Evolutionary conservation across 352 stramenopile species (phyloP), one percentile per base, ranked within the genome.

Genomic region (Pythium utonaiense): DNA sequence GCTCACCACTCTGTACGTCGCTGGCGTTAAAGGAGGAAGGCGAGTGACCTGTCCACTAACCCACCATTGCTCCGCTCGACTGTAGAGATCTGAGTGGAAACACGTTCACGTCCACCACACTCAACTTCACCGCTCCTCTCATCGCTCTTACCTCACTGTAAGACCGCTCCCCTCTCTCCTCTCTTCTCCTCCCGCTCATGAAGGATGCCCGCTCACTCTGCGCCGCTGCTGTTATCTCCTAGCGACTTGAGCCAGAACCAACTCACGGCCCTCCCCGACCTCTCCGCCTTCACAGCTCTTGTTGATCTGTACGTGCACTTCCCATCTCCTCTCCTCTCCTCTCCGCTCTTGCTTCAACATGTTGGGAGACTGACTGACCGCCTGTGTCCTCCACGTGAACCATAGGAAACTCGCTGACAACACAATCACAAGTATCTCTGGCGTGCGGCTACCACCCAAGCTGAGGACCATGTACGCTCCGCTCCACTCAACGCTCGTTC

Each of bases 171-270:
- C 19, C 36, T 42, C 36, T 16, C 9, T 41, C 13, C 34, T n/a
- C 8, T 7, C n/a, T n/a, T n/a, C n/a, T n/a, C n/a, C n/a, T n/a
- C n/a, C n/a, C n/a, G n/a, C n/a, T n/a, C n/a, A n/a, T n/a, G n/a
- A n/a, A n/a, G n/a, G n/a, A n/a, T n/a, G n/a, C n/a, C n/a, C n/a
- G n/a, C n/a, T n/a, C n/a, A n/a, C n/a, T n/a, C n/a, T n/a, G n/a
- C n/a, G n/a, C n/a, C n/a, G n/a, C n/a, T n/a, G 6, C 3, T n/a
- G 27, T 62, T n/a, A n/a, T 56, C 27, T 48, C 25, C 14, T 33
- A 90, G 80, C 4, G 79, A 91, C 38, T 33, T 89, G 55, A 88
- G 76, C 62, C 62, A 67, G 25, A 91, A 91, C 53, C 42, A 71
- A 19, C 54, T 91, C 6, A 78, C 68, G n/a, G 56, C 16, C 6